Evolutionary conservation across 192 early-diverging fungal species (phyloP).

Genomic region (Spizellomyces sp.): DNA sequence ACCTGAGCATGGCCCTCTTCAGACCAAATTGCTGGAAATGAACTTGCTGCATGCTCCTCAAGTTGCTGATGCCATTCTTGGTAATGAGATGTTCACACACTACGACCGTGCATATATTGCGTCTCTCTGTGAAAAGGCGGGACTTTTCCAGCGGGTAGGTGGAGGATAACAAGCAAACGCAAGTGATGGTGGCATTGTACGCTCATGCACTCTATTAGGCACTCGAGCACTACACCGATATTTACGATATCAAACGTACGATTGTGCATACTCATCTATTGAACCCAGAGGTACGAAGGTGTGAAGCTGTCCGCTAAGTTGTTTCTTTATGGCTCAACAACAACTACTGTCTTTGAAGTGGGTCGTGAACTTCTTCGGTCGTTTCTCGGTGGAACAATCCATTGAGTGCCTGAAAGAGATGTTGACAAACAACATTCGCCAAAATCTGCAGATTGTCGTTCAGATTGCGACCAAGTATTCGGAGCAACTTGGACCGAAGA

Average conservation of each 20-base stretch:
- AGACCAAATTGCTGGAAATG: constrained; percentile 96
- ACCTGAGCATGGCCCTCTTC: constrained; percentile 87
- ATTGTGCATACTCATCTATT: constrained; percentile 87
- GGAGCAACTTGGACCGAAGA: constrained; percentile 86
- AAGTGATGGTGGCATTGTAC: not conserved
- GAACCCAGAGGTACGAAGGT: constrained; percentile 38
- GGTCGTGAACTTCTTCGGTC: constrained; percentile 94
- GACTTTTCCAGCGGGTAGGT: constrained; percentile 78
- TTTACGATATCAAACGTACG: constrained; percentile 94
- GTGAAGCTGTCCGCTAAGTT: no score
- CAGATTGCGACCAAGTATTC: constrained; percentile 97
- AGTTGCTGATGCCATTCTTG: constrained; percentile 97
- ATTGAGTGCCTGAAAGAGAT: constrained; percentile 93
- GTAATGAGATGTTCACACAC: constrained; percentile 94
- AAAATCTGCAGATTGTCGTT: constrained; percentile 94
- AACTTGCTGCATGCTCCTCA: constrained; percentile 96
- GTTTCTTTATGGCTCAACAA: no score
- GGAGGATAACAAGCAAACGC: constrained; percentile 11
- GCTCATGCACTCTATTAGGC: constrained; percentile 46
- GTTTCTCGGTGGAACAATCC: constrained; percentile 95
- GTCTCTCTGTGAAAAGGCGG: constrained; percentile 95
- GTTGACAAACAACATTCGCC: constrained; percentile 86
- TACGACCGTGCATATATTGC: constrained; percentile 94
- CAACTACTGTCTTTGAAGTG: constrained; percentile 59
- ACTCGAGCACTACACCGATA: constrained; percentile 95